Conservation (phyloP, 805 yeast species). For the Lachancea dasiensis region DNA sequence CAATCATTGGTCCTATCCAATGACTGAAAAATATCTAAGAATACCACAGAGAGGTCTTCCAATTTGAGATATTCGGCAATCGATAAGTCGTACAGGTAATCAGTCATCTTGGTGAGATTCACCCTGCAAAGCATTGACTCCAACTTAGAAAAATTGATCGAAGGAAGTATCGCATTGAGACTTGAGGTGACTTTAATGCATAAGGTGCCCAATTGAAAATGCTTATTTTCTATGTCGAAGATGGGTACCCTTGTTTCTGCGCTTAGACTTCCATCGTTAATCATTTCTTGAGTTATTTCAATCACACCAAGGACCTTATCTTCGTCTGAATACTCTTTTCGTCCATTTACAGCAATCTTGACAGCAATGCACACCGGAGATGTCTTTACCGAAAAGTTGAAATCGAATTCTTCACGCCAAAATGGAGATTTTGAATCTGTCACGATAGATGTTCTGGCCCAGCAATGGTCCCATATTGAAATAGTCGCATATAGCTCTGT, state of each 20-base stretch:
- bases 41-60: slow-evolving; percentile 50
- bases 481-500: slow-evolving; percentile 58
- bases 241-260: slow-evolving; percentile 40
- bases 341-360: slow-evolving; percentile 21
- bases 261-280: slow-evolving; percentile 18
- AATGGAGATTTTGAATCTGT: slow-evolving; percentile 50
- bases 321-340: slow-evolving; percentile 13
- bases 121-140: slow-evolving; percentile 54
- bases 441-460: slow-evolving; percentile 73
- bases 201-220: slow-evolving; percentile 51
- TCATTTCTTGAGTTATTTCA: slow-evolving; percentile 28
- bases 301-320: slow-evolving; percentile 50
- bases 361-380: slow-evolving; percentile 46
- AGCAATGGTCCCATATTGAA: slow-evolving; percentile 61
- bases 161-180: slow-evolving; percentile 55
- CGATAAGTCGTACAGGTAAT: slow-evolving; percentile 30
- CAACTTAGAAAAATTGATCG: slow-evolving; percentile 52
- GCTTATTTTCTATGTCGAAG: slow-evolving; percentile 32
- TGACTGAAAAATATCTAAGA: slow-evolving; percentile 71
- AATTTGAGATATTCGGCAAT: slow-evolving; percentile 37
- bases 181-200: slow-evolving; percentile 44
- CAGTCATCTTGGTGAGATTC: slow-evolving; percentile 47
- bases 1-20: slow-evolving; percentile 63
- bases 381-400: slow-evolving; percentile 51
- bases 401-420: slow-evolving; percentile 73